Evolutionary conservation across 1,139 yeast species (phyloP).

Genomic region (Geotrichum reessii): DNA sequence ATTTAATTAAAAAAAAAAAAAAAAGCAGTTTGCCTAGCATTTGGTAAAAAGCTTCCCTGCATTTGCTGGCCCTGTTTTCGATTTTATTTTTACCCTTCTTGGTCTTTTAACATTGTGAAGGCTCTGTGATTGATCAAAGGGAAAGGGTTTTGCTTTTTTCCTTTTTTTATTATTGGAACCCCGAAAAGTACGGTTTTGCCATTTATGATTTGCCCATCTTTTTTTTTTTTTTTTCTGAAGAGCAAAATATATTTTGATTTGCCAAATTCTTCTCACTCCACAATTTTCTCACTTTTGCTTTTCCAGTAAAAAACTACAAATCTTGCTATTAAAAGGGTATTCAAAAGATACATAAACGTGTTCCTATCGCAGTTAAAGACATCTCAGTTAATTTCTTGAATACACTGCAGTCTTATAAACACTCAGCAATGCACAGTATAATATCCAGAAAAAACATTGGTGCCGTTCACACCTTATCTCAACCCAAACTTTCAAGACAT

Average conservation of each 20-base stretch:
- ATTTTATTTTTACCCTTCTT: not conserved
- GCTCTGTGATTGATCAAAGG: not conserved
- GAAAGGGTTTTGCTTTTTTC: not conserved
- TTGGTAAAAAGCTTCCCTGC: too few relatives aligned
- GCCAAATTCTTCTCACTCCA: not conserved
- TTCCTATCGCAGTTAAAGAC: too few relatives aligned
- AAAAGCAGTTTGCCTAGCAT: too few relatives aligned
- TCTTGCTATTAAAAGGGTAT: too few relatives aligned
- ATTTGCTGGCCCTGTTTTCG: not conserved
- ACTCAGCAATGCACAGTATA: not conserved
- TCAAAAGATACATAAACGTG: too few relatives aligned
- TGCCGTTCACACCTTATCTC: not conserved
- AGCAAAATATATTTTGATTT: not conserved
- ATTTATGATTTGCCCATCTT: too few relatives aligned
- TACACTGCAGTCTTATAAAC: too few relatives aligned
- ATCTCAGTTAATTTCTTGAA: too few relatives aligned
- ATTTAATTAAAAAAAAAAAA: too few relatives aligned
- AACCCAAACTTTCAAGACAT: not conserved
- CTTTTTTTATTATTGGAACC: too few relatives aligned
- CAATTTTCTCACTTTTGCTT: not conserved
- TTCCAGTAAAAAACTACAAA: not conserved
- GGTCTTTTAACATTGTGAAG: not conserved
- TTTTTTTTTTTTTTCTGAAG: too few relatives aligned
- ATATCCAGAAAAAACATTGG: not conserved
- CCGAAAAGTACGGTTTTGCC: too few relatives aligned